Percentiles rank a stretch among this genome's conserved stretches.
phyloP scores from a whole-genome alignment of 495 filamentous ascomycete genomes.

The Saxophila tyrrhenica region DNA sequence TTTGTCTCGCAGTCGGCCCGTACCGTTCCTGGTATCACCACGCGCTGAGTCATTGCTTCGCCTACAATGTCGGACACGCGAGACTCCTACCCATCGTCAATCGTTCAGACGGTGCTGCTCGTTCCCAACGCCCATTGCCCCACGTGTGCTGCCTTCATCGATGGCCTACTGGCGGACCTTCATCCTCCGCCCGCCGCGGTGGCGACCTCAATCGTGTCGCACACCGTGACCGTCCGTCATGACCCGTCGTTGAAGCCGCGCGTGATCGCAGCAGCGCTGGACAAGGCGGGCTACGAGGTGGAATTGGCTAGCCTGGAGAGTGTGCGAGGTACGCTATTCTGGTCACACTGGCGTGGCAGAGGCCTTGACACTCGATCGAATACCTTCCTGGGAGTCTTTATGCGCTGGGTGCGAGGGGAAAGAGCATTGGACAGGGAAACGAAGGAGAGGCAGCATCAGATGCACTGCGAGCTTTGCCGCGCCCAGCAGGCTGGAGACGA shows the following conservation, averaged over 20 bases:
- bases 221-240: constrained; percentile 33
- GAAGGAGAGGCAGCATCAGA: neutral
- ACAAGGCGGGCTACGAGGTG: constrained; percentile 12
- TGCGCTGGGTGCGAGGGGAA: neutral
- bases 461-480: constrained; percentile 3
- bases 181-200: constrained; percentile 33
- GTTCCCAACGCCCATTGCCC: constrained; percentile 50
- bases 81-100: neutral
- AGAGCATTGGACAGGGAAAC: neutral
- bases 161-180: constrained; percentile 32
- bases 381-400: neutral
- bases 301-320: neutral
- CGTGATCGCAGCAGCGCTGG: constrained; percentile 14
- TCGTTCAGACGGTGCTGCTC: constrained; percentile 21
- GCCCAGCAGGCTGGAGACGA: neutral
- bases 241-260: neutral
- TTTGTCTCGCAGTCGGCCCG: too few species aligned
- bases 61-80: neutral
- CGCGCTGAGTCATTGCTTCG: neutral
- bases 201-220: constrained; percentile 43
- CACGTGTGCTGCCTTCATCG: constrained; percentile 45
- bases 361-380: constrained; percentile 1
- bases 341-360: constrained; percentile 1
- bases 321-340: neutral
- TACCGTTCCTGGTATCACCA: too few species aligned